Evolutionary conservation across 805 yeast species (phyloP), one percentile per base, ranked within the genome.

Genomic region (Ogataea ramenticola): DNA sequence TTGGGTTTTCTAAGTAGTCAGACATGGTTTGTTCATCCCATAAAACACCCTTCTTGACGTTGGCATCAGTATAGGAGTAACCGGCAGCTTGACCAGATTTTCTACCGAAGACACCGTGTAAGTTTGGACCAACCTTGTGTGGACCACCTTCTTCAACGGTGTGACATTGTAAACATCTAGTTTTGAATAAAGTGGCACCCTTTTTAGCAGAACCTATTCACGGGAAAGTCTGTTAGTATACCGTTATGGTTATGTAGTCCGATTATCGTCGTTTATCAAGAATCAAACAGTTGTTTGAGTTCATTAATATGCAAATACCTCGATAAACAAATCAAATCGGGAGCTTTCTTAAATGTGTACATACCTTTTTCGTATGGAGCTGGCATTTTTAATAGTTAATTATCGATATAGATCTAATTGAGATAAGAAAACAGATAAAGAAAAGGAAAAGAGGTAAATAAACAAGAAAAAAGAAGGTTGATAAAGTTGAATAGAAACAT

Each of bases 131-230:
- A 62, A 91, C 97, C 80, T 93, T 93, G 86, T 91, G 81, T 58
- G 97, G 91, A 52, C 96, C 98, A 65, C 96, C 96, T 50, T 74
- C 77, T 71, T 91, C 98, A 55, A 83, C 82, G 61, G 98, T 91
- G 83, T 93, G 99, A 72, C 99, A 93, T 77, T 93, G 98, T 59
- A 89, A 77, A 74, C 99, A 93, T 83, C 99, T 89, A 55, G 98
- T 93, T 77, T 93, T 93, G 84, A 93, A 93, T 56, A 93, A 78
- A 66, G 87, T 87, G 57, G 98, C 98, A 79, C 99, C 99, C 77
- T 93, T 93, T 76, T 83, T 80, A 54, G 80, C 87, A 60, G 80
- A 77, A 68, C 90, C 84, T 58, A 39, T 39, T n/a, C n/a, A n/a
- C n/a, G n/a, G n/a, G n/a, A n/a, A n/a, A n/a, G n/a, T n/a, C n/a